Base-by-base conservation (phyloP, 768 basidiomycete genomes). In the Suillus placidus region DNA sequence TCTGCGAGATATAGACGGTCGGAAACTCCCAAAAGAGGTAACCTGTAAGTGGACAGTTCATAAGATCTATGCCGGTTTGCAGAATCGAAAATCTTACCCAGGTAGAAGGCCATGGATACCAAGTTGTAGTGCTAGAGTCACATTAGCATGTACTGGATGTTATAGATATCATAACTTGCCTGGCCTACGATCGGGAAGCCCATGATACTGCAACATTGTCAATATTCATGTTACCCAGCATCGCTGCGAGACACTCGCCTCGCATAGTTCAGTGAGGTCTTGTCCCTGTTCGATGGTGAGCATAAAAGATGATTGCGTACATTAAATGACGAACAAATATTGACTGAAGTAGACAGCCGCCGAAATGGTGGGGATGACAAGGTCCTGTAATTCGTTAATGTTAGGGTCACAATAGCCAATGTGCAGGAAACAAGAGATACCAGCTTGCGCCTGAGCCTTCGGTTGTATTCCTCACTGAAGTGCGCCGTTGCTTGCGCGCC, bases 341-440 rank as follows among this genome's bases (percentile, higher is more conserved):
- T 90, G 87, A 1, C 85, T 87, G 71, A 90, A 90, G 73, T 89
- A 90, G 14, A 89, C 88, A 3, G 87, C 85, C 2, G 88, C 87
- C 67, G 84, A 84, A 16, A 87, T 74, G 4, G 86, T 82, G 1
- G 85, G 84, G 56, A 88, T 87, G 51, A 85, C 67, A 2, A 77
- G 62, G 70, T 87, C 87, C 85, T 86, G 62, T 4, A 16, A 34
- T 55, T 14, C 26, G 4, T 42, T 18, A 16, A 60, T 32, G 12
- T 3, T 60, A 26, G 32, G 18, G 40, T 37, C 14, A 16, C 57
- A 38, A 23, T 30, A 20, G 16, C 4, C 10, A 49, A 18, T 26
- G n/a, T 52, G 56, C 30, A 49, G 34, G 38, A 60, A 47, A 35
- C 16, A 61, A 34, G 23, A 7, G 68, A 16, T 69, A 88, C 88